These are phyloP conservation scores for Sindora glabra DNA, from an alignment of 306 rosid species.

Conservation along the genomic window DNA sequence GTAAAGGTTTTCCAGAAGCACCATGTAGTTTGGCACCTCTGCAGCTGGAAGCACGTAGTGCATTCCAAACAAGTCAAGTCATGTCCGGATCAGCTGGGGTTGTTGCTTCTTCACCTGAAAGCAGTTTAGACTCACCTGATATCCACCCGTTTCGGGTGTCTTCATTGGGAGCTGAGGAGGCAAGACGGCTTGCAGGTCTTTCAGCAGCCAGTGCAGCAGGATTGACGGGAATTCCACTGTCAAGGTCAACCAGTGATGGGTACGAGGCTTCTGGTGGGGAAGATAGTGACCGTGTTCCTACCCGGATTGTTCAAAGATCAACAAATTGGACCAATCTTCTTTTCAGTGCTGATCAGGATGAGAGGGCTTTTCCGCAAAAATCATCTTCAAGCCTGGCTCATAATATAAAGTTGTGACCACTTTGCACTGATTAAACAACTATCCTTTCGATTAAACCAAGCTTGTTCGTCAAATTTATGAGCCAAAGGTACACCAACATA, in stretches of 20 bases:
- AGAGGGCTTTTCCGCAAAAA: constrained; percentile 40
- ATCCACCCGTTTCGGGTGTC: constrained; percentile 76
- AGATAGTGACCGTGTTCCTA: constrained; percentile 87
- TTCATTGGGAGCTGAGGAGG: constrained; percentile 62
- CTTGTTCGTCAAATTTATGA: constrained; percentile 79
- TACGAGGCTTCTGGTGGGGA: constrained; percentile 98
- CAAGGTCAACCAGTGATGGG: constrained; percentile 95
- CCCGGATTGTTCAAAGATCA: constrained; percentile 63
- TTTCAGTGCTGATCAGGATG: constrained; percentile 64
- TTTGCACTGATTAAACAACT: constrained; percentile 21
- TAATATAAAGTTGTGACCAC: constrained; percentile 52
- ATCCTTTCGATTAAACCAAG: constrained; percentile 31
- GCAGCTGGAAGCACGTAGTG: constrained; percentile 76
- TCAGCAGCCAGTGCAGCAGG: constrained; percentile 32
- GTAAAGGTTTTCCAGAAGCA: constrained; percentile 48
- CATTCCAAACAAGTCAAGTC: constrained; percentile 61
- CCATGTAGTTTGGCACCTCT: constrained; percentile 65
- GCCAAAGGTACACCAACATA: constrained; percentile 31
- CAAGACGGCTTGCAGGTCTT: constrained; percentile 50
- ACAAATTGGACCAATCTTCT: constrained; percentile 75
- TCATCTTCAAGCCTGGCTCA: constrained; percentile 49
- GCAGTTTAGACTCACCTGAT: constrained; percentile 91
- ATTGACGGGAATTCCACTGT: constrained; percentile 52
- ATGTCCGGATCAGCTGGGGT: constrained; percentile 63
- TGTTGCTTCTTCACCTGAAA: constrained; percentile 85